A percentile compares a stretch with the other conserved stretches of the same genome.
Conservation (phyloP, 108 stramenopile genomes). For the Aurantiochytrium sp. region DNA sequence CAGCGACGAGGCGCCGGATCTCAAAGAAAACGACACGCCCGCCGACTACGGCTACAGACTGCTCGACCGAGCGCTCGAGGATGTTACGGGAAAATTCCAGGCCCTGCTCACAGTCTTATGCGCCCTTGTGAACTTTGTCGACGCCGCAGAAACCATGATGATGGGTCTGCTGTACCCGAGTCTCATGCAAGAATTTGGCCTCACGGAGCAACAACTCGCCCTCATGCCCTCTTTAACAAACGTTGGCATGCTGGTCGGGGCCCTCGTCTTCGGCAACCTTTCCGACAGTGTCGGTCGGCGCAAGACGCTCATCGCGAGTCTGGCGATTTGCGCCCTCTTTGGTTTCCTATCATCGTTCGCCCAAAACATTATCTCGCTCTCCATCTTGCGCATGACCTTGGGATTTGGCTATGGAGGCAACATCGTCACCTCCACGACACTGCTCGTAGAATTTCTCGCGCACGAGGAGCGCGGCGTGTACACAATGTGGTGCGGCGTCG, state of each 20-base stretch:
- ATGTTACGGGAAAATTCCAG: neutral
- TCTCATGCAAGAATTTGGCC: neutral
- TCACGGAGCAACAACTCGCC: neutral
- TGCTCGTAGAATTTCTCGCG: neutral
- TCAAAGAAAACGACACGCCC: neutral
- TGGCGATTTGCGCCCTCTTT: neutral
- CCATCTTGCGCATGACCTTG: neutral
- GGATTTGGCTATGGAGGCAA: neutral
- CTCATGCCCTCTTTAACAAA: neutral
- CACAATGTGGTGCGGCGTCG: neutral
- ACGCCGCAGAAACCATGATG: neutral
- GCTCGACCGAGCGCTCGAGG: neutral
- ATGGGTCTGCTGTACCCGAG: neutral
- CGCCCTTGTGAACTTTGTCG: neutral
- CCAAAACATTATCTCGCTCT: neutral
- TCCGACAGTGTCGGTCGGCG: neutral
- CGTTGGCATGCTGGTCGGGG: neutral
- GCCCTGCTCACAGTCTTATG: neutral
- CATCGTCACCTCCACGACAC: neutral
- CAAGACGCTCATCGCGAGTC: neutral
- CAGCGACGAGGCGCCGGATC: neutral
- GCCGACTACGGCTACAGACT: slow-evolving; percentile 4
- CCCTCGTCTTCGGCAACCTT: neutral
- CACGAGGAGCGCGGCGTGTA: neutral
- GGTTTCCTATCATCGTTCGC: neutral